phyloP scores from a whole-genome alignment of 345 rosid genomes.

The Syzygium grande region DNA sequence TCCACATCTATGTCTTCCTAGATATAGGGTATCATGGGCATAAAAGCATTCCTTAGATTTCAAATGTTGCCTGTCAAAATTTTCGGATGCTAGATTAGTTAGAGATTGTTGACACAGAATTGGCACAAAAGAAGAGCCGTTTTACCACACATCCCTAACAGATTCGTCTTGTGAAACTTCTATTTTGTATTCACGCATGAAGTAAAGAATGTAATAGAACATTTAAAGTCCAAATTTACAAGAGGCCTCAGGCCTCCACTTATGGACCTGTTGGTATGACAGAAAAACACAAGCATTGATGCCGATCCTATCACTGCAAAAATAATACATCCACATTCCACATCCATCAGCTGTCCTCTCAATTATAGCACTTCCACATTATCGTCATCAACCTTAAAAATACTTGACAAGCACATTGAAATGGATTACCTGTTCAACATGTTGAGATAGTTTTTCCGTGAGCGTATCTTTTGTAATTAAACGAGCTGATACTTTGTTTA shows the following conservation, averaged over 20 bases:
- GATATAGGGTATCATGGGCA: background rate
- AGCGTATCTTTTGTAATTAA: constrained; percentile 66
- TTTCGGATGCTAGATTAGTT: background rate
- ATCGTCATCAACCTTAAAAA: background rate
- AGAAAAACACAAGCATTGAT: background rate
- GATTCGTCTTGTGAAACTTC: background rate
- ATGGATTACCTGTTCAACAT: constrained; percentile 71
- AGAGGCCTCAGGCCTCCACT: background rate
- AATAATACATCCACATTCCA: no score
- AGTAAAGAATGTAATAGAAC: background rate
- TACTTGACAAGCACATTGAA: background rate
- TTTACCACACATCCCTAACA: background rate
- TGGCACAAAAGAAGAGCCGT: background rate
- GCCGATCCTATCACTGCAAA: background rate
- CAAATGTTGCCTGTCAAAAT: background rate
- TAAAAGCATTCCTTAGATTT: background rate
- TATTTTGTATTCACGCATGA: background rate
- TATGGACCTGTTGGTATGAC: background rate
- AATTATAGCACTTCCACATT: background rate
- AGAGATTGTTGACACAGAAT: background rate
- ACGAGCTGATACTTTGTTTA: constrained; percentile 46
- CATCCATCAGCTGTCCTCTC: background rate
- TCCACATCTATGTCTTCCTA: background rate
- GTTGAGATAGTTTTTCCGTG: constrained; percentile 62
- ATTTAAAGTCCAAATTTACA: background rate